Conservation (phyloP, 768 basidiomycete genomes). For the Tulasnella sp. region DNA sequence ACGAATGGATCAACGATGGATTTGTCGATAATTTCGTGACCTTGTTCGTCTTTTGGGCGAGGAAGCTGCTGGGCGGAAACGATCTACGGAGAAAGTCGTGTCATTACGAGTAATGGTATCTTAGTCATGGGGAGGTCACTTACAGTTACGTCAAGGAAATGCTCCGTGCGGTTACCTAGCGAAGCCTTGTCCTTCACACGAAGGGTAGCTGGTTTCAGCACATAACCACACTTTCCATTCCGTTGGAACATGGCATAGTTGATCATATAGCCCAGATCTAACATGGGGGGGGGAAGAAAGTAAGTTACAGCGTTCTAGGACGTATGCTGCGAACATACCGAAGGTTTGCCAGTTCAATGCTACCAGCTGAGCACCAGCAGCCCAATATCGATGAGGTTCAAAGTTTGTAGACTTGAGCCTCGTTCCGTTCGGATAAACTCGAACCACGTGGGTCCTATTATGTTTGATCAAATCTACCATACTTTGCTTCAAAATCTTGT, state of each 20-base stretch:
- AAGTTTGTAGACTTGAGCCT: constrained; percentile 78
- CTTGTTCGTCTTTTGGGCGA: constrained; percentile 44
- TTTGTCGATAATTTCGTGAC: constrained; percentile 48
- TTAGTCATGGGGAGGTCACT: constrained; percentile 16
- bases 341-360: constrained; percentile 97
- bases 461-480: constrained; percentile 74
- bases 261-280: constrained; percentile 82
- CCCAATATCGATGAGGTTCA: constrained; percentile 81
- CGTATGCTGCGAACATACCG: constrained; percentile 42
- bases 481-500: constrained; percentile 56
- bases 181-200: constrained; percentile 50
- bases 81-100: constrained; percentile 27
- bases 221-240: constrained; percentile 78
- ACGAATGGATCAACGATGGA: constrained; percentile 59
- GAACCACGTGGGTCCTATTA: constrained; percentile 63
- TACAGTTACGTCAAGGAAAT: constrained; percentile 54
- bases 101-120: background rate
- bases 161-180: constrained; percentile 39
- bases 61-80: constrained; percentile 90
- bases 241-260: constrained; percentile 93
- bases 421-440: constrained; percentile 77
- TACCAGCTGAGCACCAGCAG: constrained; percentile 74
- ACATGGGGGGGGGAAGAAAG: background rate
- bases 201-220: constrained; percentile 75
- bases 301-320: background rate